phyloP scores from a whole-genome alignment of 805 yeast genomes.

The Wickerhamomyces chaumierensis region DNA sequence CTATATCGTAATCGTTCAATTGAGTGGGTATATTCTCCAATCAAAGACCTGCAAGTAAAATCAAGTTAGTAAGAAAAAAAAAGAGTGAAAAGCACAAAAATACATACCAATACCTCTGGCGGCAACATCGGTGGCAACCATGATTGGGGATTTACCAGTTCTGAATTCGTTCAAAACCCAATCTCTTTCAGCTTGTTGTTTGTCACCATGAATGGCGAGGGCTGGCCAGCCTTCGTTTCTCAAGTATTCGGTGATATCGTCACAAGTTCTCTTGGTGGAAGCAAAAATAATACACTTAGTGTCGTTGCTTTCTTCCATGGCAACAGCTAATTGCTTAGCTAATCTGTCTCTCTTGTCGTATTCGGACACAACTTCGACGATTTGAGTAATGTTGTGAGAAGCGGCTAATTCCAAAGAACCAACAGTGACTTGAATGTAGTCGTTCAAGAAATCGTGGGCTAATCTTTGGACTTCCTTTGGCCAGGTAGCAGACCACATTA shows the following conservation, averaged over 20 bases:
- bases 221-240: constrained; percentile 99
- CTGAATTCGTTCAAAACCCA: constrained; percentile 95
- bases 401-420: constrained; percentile 96
- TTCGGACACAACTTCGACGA: constrained; percentile 83
- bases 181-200: constrained; percentile 95
- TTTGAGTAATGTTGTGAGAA: constrained; percentile 89
- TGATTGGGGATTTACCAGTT: constrained; percentile 84
- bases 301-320: constrained; percentile 48
- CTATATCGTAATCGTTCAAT: neutral
- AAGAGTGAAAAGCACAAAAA: constrained; percentile 7
- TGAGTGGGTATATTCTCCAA: neutral
- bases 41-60: constrained; percentile 14
- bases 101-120: constrained; percentile 99
- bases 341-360: constrained; percentile 92
- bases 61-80: constrained; percentile 10
- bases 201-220: constrained; percentile 97
- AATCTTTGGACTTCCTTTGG: constrained; percentile 94
- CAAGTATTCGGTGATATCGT: constrained; percentile 81
- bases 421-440: constrained; percentile 91
- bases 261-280: constrained; percentile 97
- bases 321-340: constrained; percentile 70
- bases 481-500: constrained; percentile 99
- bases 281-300: constrained; percentile 83
- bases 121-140: constrained; percentile 99
- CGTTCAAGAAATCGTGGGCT: constrained; percentile 83